Conservation (phyloP, 2,329 filamentous ascomycete species). For the Periglandula ipomoeae region DNA sequence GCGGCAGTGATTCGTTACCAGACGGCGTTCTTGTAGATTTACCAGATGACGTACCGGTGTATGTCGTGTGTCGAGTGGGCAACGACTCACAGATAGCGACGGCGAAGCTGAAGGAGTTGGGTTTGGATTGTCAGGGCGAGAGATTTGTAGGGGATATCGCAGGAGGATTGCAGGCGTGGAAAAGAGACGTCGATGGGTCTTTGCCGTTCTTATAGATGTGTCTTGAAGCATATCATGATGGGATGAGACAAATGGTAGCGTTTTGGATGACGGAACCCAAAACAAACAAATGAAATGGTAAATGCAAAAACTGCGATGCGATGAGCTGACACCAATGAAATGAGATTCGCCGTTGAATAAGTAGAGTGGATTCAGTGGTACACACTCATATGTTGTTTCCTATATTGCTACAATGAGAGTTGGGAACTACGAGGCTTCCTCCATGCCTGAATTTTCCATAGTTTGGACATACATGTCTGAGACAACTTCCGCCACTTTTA, state of each 20-base stretch:
- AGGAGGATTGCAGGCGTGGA: constrained; percentile 68
- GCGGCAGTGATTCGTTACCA: constrained; percentile 15
- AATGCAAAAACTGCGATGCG: too few species aligned
- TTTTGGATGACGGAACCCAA: constrained; percentile 6
- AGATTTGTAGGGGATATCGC: constrained; percentile 61
- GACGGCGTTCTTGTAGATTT: constrained; percentile 32
- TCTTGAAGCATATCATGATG: not conserved
- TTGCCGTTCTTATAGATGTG: constrained; percentile 40
- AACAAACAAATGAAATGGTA: not conserved
- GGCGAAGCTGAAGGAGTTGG: constrained; percentile 54
- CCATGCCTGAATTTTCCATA: not conserved
- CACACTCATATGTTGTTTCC: constrained; percentile 1
- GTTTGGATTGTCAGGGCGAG: constrained; percentile 39
- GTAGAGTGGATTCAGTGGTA: not conserved
- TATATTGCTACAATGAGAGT: constrained; percentile 9
- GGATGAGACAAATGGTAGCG: not conserved
- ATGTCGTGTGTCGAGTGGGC: constrained; percentile 64
- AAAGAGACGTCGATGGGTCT: constrained; percentile 51
- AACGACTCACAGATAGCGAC: constrained; percentile 70
- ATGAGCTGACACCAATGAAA: too few species aligned
- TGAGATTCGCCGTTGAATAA: not conserved
- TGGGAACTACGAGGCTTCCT: not conserved
- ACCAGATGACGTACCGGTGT: constrained; percentile 45
- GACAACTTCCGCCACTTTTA: not conserved
- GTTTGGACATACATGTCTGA: not conserved